phyloP scores from a whole-genome alignment of 345 rosid genomes.

The Noccaea caerulescens region DNA sequence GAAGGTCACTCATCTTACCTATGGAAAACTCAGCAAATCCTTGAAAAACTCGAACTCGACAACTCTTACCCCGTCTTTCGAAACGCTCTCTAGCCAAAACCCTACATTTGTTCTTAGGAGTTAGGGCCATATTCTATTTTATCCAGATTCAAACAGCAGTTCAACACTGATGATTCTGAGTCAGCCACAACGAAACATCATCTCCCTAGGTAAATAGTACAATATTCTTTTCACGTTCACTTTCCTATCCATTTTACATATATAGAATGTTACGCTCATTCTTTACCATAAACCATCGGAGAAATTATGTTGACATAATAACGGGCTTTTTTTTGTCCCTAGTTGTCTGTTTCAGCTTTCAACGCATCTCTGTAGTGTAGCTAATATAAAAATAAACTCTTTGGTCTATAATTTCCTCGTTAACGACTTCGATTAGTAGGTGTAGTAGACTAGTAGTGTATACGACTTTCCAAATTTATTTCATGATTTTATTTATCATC shows the following conservation, averaged over 20 bases:
- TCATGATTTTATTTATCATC: neutral
- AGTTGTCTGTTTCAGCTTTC: neutral
- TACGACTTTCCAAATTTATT: neutral
- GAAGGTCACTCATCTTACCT: conserved; percentile 94
- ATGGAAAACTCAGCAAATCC: conserved; percentile 74
- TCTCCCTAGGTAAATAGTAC: too few species aligned
- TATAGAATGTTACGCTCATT: too few species aligned
- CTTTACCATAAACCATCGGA: neutral
- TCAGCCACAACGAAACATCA: neutral
- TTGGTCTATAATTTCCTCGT: too few species aligned
- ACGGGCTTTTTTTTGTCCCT: neutral
- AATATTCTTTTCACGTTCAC: neutral
- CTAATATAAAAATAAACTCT: neutral
- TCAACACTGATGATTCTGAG: neutral
- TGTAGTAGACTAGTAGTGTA: too few species aligned
- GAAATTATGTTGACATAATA: neutral
- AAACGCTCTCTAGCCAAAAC: conserved; percentile 37
- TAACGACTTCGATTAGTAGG: too few species aligned
- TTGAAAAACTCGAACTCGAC: conserved; percentile 83
- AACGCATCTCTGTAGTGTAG: neutral
- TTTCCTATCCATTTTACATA: neutral
- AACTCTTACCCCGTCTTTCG: conserved; percentile 71
- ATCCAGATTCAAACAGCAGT: neutral
- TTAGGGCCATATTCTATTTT: too few species aligned
- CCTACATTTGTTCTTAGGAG: neutral